Base-by-base conservation (phyloP, 1,284 basidiomycete genomes). In the Kalmanozyma brasiliensis region DNA sequence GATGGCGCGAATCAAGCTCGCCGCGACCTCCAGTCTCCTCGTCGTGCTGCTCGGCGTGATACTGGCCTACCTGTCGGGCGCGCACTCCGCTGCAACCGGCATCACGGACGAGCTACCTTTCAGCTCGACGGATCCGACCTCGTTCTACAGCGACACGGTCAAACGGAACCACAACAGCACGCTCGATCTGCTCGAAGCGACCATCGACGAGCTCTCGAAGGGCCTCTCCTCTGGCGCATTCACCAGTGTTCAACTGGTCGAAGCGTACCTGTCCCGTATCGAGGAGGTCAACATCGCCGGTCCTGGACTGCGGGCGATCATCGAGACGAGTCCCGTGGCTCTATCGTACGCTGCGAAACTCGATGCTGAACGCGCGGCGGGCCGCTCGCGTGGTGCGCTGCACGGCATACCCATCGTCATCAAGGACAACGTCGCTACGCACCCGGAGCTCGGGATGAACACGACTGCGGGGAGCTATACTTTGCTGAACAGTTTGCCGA, bases 391-490 rank as follows among this genome's bases (percentile, higher is more conserved):
- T 10, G 85, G 88, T n/a, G 72, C 81, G 1, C 79, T 91, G 36
- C 89, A 90, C 71, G 89, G 89, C 0, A 89, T 91, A 26, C 89
- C 89, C 7, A 84, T 90, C 37, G 81, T 90, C 3, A 72, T 91
- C 51, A 91, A 91, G 81, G 89, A 89, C 76, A 89, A 89, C 71
- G 89, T 89, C 30, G 88, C 85, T 0, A 89, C 88, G 0, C 64
- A 86, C 23, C 82, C 85, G 5, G 84, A 83, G 11, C 20, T 62
- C 87, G 88, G 89, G 1, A 86, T 90, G 88, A 88, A 90, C 65
- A 86, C 85, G 0, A 86, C 85, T 0, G 84, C 83, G n/a, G 85
- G 85, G 5, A 85, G 84, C 2, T 85, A 82, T 63, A 81, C 83
- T 2, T 76, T 86, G 9, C 74, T 85, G 5, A 78, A 80, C 10